These are phyloP conservation scores for Anethum foeniculum DNA, from an alignment of 140 eudicot genomes.

Conservation along the genomic window DNA sequence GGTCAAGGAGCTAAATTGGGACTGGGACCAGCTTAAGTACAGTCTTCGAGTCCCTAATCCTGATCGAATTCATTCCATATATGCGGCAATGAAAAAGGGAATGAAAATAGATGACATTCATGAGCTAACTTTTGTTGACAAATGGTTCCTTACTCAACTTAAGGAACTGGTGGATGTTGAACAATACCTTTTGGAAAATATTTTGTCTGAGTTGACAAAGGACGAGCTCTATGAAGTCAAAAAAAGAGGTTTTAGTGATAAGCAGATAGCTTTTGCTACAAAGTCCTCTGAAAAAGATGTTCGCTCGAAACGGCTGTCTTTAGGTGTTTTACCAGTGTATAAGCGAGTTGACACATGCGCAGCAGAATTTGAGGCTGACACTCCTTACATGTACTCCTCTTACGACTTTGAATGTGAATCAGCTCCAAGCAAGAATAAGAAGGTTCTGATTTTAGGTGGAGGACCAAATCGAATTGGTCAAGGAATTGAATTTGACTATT, in stretches of 20 bases:
- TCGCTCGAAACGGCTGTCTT: constrained; percentile 49
- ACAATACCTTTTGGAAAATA: constrained; percentile 48
- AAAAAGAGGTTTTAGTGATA: constrained; percentile 87
- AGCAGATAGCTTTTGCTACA: constrained; percentile 81
- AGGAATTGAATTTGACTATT: constrained; percentile 95
- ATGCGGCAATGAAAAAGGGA: constrained; percentile 89
- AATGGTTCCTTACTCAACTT: constrained; percentile 93
- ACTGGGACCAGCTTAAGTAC: constrained; percentile 78
- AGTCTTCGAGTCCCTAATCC: constrained; percentile 84
- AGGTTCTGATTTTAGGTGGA: constrained; percentile 87
- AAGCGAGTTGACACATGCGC: constrained; percentile 99
- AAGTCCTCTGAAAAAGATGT: constrained; percentile 59
- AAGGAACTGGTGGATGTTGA: constrained; percentile 86
- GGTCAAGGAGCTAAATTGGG: constrained; percentile 81
- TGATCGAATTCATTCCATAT: constrained; percentile 80
- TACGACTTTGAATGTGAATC: constrained; percentile 95
- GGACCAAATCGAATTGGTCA: constrained; percentile 99
- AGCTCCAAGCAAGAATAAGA: constrained; percentile 70
- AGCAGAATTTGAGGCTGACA: constrained; percentile 91
- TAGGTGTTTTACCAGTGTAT: constrained; percentile 76
- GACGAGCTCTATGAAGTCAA: constrained; percentile 80
- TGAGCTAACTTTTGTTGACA: constrained; percentile 64
- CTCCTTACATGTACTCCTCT: constrained; percentile 95
- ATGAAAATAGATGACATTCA: constrained; percentile 82
- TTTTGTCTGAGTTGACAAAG: constrained; percentile 45